These are phyloP conservation scores for Aplosporella prunicola DNA, from an alignment of 2,329 filamentous ascomycete genomes.

Conservation along the genomic window DNA sequence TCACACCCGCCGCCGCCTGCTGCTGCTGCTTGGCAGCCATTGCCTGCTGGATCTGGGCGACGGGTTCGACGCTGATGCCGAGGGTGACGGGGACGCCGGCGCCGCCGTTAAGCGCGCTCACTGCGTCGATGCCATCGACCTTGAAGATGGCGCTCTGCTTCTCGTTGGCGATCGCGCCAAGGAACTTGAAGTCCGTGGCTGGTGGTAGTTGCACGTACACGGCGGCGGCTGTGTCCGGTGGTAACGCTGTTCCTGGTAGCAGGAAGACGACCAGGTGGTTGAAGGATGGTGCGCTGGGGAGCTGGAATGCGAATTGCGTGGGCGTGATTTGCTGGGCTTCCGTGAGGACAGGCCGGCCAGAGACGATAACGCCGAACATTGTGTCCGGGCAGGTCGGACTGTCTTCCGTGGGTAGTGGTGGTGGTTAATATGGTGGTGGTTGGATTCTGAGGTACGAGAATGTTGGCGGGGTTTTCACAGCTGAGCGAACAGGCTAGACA, in stretches of 20 bases:
- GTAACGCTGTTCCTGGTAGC: slow-evolving; percentile 66
- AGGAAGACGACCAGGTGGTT: slow-evolving; percentile 81
- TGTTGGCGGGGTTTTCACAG: too few relatives aligned
- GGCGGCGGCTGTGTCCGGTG: slow-evolving; percentile 68
- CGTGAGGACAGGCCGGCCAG: slow-evolving; percentile 51
- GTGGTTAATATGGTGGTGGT: too few relatives aligned
- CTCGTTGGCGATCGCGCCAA: slow-evolving; percentile 80
- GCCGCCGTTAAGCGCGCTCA: slow-evolving; percentile 28
- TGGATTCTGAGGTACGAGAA: too few relatives aligned
- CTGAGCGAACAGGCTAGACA: too few relatives aligned
- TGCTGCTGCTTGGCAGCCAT: slow-evolving; percentile 50
- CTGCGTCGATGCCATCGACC: slow-evolving; percentile 33
- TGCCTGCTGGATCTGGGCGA: slow-evolving; percentile 59
- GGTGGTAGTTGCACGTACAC: slow-evolving; percentile 75
- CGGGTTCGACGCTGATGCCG: slow-evolving; percentile 74
- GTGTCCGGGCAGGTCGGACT: too few relatives aligned
- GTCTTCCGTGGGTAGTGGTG: background rate
- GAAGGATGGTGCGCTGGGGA: slow-evolving; percentile 52
- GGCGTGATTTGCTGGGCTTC: slow-evolving; percentile 46
- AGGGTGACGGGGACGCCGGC: slow-evolving; percentile 52
- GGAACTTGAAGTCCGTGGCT: slow-evolving; percentile 60
- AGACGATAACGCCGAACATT: slow-evolving; percentile 55
- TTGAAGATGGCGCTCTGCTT: slow-evolving; percentile 92
- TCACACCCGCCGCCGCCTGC: slow-evolving; percentile 17
- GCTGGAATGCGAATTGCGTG: slow-evolving; percentile 57